Base-by-base conservation (phyloP, 768 basidiomycete species). In the Calocera viscosa region DNA sequence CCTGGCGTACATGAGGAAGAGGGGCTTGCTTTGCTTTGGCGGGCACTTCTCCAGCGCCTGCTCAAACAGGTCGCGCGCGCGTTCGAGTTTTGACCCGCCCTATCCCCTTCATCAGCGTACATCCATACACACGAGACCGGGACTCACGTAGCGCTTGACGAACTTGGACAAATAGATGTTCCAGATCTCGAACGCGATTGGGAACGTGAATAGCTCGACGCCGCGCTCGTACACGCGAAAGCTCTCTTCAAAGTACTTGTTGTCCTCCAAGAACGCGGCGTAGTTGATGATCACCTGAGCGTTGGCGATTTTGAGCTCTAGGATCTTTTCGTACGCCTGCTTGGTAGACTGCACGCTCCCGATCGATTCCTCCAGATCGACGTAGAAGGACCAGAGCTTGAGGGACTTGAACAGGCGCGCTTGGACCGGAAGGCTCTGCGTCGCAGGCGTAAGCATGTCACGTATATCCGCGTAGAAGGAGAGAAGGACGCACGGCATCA, bases 201-300 rank as follows among this genome's bases (percentile, higher is more conserved):
- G 96, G 82, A 91, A 98, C 10, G 94, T 95, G 80, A 98, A 98
- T 33, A 98, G 79, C 70, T 98, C 95, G 11, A 95, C 92, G 60
- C 96, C 96, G 28, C 94, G 87, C 75, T 98, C 96, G 74, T 97
- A 99, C 28, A 95, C 89, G 83, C 94, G 96, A 85, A 98, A 99
- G 76, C 91, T 92, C 72, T 98, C 96, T 72, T 99, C 96, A 77
- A 90, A 99, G 77, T 98, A 99, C 71, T 93, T 85, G 77, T 97
- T 95, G 75, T 97, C 95, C 75, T 98, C 95, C 63, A 99, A 78
- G 82, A 98, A 99, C 2, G 89, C 85, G 1, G 96, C 94, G 69
- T 94, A 98, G 75, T 99, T 98, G 76, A 98, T 85, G 71, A 98
- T 94, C 69, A 94, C 84, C 75, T 99, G 96, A 1, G 96, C 95